Conservation (phyloP, 257 asterid genomes). For the Solanum medicagineum region DNA sequence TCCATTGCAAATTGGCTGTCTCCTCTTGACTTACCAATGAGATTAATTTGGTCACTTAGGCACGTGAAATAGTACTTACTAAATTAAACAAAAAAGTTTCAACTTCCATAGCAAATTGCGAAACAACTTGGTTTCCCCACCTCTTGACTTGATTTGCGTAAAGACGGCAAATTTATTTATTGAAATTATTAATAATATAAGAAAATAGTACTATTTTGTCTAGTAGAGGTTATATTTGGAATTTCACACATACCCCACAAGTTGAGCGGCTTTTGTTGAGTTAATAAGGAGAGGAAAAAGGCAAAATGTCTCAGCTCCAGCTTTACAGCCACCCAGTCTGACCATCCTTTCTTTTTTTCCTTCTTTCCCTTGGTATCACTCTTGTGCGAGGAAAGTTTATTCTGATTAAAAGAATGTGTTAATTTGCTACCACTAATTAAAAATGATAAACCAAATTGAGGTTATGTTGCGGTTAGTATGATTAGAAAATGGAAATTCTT, state of each 20-base stretch:
- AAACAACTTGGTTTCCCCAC: not conserved
- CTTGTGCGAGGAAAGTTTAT: not conserved
- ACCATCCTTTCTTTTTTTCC: not conserved
- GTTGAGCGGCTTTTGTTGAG: not conserved
- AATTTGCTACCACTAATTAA: not conserved
- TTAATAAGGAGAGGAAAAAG: not conserved
- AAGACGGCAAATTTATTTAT: not conserved
- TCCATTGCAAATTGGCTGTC: not conserved
- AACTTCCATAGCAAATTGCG: not conserved
- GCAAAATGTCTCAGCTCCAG: constrained; percentile 3
- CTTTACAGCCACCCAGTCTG: constrained; percentile 23
- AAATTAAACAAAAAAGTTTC: not conserved
- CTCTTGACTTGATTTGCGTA: not conserved
- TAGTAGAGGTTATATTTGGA: not conserved
- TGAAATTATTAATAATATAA: not conserved
- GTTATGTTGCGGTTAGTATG: not conserved
- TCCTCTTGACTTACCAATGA: not conserved
- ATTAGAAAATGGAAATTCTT: not conserved
- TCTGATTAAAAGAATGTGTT: not conserved
- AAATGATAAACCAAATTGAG: not conserved
- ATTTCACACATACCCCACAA: not conserved
- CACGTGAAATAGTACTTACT: not conserved
- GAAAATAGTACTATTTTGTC: not conserved
- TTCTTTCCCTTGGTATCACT: not conserved
- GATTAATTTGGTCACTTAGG: not conserved